Conservation (phyloP, 2,329 filamentous ascomycete species). For the Colletotrichum eremochloae region DNA sequence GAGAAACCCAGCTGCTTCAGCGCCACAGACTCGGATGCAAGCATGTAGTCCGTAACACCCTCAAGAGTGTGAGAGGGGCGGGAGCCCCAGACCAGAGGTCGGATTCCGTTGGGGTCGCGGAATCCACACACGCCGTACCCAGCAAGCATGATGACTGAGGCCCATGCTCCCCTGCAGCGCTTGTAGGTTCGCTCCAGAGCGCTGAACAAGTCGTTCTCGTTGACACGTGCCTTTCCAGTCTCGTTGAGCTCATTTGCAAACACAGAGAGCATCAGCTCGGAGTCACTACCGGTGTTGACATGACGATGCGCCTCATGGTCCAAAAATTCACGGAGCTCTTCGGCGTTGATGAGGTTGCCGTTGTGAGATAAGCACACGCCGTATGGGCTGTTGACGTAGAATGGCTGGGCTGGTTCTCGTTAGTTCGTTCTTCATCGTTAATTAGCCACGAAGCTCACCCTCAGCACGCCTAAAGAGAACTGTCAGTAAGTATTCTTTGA, state of each 20-base stretch:
- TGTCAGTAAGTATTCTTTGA: neutral
- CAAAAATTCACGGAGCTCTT: slow-evolving; percentile 77
- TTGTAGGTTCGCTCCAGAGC: slow-evolving; percentile 80
- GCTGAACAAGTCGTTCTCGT: slow-evolving; percentile 81
- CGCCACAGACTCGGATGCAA: slow-evolving; percentile 90
- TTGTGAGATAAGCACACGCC: slow-evolving; percentile 73
- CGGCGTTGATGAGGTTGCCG: slow-evolving; percentile 86
- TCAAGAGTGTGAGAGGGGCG: slow-evolving; percentile 74
- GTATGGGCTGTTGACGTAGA: slow-evolving; percentile 70
- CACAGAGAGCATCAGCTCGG: slow-evolving; percentile 56
- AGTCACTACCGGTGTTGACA: slow-evolving; percentile 64
- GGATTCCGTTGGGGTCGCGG: slow-evolving; percentile 76
- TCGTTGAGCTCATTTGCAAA: slow-evolving; percentile 87
- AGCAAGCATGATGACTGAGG: slow-evolving; percentile 85
- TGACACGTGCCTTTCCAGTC: slow-evolving; percentile 84
- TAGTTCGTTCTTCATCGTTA: slow-evolving; percentile 73
- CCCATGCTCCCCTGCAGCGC: slow-evolving; percentile 80
- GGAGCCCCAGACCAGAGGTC: slow-evolving; percentile 83
- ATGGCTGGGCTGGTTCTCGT: slow-evolving; percentile 80
- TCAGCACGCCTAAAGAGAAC: neutral
- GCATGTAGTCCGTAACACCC: slow-evolving; percentile 84
- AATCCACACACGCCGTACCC: slow-evolving; percentile 85
- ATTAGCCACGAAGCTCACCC: neutral
- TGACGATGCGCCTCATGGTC: slow-evolving; percentile 86
- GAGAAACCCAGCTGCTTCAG: slow-evolving; percentile 84